phyloP scores from a whole-genome alignment of 2,329 filamentous ascomycete genomes.

The Dactylellina leptospora region DNA sequence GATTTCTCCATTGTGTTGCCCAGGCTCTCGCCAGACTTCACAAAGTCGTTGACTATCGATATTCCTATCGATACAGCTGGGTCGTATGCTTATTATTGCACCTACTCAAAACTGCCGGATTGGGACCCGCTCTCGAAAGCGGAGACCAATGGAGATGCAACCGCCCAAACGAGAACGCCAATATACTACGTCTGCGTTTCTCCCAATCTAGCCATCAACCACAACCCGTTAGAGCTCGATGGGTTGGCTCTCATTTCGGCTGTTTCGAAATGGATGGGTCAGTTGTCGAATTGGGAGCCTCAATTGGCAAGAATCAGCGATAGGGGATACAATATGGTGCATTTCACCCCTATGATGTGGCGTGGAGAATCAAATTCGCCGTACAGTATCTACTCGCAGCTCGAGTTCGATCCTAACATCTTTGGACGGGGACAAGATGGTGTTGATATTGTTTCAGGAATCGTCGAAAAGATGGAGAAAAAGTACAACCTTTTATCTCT shows the following conservation, averaged over 20 bases:
- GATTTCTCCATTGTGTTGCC: conserved; percentile 50
- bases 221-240: conserved; percentile 78
- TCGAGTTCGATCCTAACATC: conserved; percentile 79
- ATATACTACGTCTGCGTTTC: conserved; percentile 94
- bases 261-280: conserved; percentile 98
- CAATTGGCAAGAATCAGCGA: conserved; percentile 88
- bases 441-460: conserved; percentile 78
- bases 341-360: conserved; percentile 92
- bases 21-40: conserved; percentile 91
- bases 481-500: conserved; percentile 85
- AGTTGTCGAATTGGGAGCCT: conserved; percentile 85
- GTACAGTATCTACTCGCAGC: conserved; percentile 94
- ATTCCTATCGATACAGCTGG: conserved; percentile 77
- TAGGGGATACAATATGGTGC: conserved; percentile 97
- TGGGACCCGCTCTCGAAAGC: conserved; percentile 69
- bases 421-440: conserved; percentile 75
- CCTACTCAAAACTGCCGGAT: conserved; percentile 85
- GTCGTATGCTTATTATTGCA: conserved; percentile 95
- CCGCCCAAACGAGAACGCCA: conserved; percentile 72
- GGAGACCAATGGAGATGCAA: conserved; percentile 62
- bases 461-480: conserved; percentile 83
- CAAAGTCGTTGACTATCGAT: conserved; percentile 87
- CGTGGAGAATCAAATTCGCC: conserved; percentile 92
- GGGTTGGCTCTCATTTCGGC: conserved; percentile 91
- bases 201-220: conserved; percentile 78